Conservation (phyloP, 192 early-diverging fungal genomes). For the Coemansia sp. region DNA sequence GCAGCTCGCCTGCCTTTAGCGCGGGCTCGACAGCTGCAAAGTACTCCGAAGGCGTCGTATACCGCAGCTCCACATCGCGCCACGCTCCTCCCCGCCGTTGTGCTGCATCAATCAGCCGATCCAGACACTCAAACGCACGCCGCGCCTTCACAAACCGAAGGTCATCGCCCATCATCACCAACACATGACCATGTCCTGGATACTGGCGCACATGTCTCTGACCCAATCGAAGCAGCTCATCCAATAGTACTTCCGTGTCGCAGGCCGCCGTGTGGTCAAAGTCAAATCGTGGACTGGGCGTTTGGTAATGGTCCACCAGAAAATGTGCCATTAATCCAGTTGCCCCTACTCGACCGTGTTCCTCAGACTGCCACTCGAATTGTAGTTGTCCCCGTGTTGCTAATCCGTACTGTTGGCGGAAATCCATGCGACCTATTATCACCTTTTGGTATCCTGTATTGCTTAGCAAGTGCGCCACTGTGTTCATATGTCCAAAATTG, state of each 20-base stretch:
- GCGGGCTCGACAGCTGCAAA: constrained; percentile 15
- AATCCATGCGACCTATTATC: constrained; percentile 46
- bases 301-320: constrained; percentile 34
- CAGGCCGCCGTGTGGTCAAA: constrained; percentile 32
- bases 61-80: constrained; percentile 19
- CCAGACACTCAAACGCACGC: constrained; percentile 38
- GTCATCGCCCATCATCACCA: constrained; percentile 54
- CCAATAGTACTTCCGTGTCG: constrained; percentile 17
- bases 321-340: constrained; percentile 32
- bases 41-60: constrained; percentile 43
- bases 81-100: constrained; percentile 1
- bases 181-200: constrained; percentile 41
- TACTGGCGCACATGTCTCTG: constrained; percentile 32
- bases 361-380: constrained; percentile 37
- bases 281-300: constrained; percentile 31
- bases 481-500: constrained; percentile 37
- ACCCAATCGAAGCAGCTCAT: constrained; percentile 23
- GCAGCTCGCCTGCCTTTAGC: constrained; percentile 1
- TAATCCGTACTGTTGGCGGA: constrained; percentile 31
- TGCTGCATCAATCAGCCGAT: constrained; percentile 12
- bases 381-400: constrained; percentile 14
- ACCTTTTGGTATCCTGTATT: constrained; percentile 33
- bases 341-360: neutral
- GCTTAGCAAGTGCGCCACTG: constrained; percentile 26
- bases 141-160: constrained; percentile 28